phyloP scores from a whole-genome alignment of 2,329 filamentous ascomycete species.

The Alternaria angustiovoidea region DNA sequence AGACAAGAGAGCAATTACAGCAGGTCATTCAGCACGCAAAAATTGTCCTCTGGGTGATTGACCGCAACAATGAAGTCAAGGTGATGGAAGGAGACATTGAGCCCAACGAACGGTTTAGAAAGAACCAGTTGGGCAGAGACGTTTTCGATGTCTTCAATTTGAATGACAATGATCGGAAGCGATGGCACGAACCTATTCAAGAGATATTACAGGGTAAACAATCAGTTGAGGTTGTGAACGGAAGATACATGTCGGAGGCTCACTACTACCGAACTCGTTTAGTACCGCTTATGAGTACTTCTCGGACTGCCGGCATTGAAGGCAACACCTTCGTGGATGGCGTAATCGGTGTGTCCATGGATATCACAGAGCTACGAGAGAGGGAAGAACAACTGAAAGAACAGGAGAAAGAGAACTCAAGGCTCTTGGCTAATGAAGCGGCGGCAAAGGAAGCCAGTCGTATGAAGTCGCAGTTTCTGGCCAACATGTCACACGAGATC shows the following conservation, averaged over 20 bases:
- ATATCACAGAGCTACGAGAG: slow-evolving; percentile 75
- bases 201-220: slow-evolving; percentile 69
- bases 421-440: slow-evolving; percentile 75
- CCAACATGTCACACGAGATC: slow-evolving; percentile 85
- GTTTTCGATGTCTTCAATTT: slow-evolving; percentile 69
- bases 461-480: slow-evolving; percentile 80
- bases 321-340: slow-evolving; percentile 68
- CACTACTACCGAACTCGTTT: slow-evolving; percentile 77
- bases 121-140: slow-evolving; percentile 57
- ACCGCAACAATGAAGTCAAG: slow-evolving; percentile 67
- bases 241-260: slow-evolving; percentile 66
- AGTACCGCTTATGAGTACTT: slow-evolving; percentile 69
- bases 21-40: slow-evolving; percentile 78
- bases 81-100: slow-evolving; percentile 75
- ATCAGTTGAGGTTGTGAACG: slow-evolving; percentile 66
- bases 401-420: slow-evolving; percentile 73
- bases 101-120: slow-evolving; percentile 42
- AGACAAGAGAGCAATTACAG: slow-evolving; percentile 73
- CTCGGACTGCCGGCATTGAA: slow-evolving; percentile 61
- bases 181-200: slow-evolving; percentile 67
- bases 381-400: slow-evolving; percentile 69
- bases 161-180: slow-evolving; percentile 41
- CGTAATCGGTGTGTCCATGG: slow-evolving; percentile 80
- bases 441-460: slow-evolving; percentile 82
- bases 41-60: slow-evolving; percentile 78